Conservation (phyloP, 2,329 filamentous ascomycete genomes). For the Beauveria rudraprayagi region DNA sequence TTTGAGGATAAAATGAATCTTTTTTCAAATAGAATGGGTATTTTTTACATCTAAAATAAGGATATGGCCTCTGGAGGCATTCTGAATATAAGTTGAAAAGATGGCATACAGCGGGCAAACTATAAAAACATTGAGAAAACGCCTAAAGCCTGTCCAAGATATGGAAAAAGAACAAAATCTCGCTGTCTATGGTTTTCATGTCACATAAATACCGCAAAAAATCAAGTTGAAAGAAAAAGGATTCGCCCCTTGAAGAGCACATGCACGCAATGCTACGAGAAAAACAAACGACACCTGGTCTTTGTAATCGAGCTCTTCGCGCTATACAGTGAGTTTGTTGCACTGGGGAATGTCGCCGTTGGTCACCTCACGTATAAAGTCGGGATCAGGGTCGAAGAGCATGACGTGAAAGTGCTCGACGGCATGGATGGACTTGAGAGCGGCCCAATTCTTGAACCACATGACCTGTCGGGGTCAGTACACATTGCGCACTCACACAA, state of each 20-base stretch:
- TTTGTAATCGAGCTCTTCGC: neutral
- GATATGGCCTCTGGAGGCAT: neutral
- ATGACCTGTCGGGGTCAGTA: slow-evolving; percentile 23
- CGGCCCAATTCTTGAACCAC: slow-evolving; percentile 66
- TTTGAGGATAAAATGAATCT: neutral
- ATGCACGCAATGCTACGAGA: neutral
- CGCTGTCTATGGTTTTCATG: slow-evolving; percentile 10
- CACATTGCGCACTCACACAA: neutral
- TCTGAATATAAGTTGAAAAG: neutral
- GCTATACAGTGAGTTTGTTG: slow-evolving; percentile 27
- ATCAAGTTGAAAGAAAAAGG: neutral
- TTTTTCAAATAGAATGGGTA: neutral
- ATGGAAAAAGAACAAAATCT: neutral
- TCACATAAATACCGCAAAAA: slow-evolving; percentile 9
- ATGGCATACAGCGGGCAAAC: neutral
- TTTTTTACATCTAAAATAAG: neutral
- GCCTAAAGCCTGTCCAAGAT: neutral
- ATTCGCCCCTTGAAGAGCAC: neutral
- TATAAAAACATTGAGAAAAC: neutral
- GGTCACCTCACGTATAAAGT: slow-evolving; percentile 64
- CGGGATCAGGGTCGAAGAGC: slow-evolving; percentile 66
- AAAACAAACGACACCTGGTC: neutral
- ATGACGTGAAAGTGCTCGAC: slow-evolving; percentile 95
- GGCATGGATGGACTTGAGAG: slow-evolving; percentile 74
- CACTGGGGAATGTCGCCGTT: slow-evolving; percentile 63